phyloP scores from a whole-genome alignment of 2,329 filamentous ascomycete genomes.

The Leptographium procerum region DNA sequence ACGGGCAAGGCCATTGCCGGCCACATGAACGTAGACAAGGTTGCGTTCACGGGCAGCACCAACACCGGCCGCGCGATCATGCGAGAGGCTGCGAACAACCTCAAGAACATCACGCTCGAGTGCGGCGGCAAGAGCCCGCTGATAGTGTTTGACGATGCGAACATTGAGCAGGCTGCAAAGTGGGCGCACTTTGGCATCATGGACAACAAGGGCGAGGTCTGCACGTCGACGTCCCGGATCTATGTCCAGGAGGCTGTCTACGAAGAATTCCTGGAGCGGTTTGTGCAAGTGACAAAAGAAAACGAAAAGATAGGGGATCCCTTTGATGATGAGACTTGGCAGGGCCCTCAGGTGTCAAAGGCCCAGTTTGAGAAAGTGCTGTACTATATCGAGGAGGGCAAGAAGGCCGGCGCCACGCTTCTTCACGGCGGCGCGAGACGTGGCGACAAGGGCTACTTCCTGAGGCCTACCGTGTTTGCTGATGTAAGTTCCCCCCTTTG shows the following conservation, averaged over 20 bases:
- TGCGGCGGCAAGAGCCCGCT: constrained; percentile 61
- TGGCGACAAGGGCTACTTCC: neutral
- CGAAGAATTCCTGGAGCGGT: neutral
- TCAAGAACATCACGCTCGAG: constrained; percentile 61
- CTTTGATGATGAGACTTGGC: neutral
- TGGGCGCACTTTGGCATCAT: constrained; percentile 25
- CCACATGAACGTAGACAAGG: constrained; percentile 40
- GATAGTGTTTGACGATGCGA: constrained; percentile 57
- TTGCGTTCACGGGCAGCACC: constrained; percentile 70
- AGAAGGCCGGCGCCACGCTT: neutral
- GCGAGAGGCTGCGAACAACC: constrained; percentile 46
- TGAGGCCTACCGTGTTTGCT: neutral
- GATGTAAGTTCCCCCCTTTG: constrained; percentile 6
- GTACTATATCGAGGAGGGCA: neutral
- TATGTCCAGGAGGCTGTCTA: constrained; percentile 48
- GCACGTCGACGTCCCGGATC: constrained; percentile 52
- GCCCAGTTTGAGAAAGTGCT: neutral
- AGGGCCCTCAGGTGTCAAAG: neutral
- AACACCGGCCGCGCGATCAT: constrained; percentile 57
- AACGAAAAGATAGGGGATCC: neutral
- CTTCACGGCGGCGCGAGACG: neutral
- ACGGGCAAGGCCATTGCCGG: constrained; percentile 30
- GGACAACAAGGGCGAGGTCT: constrained; percentile 44
- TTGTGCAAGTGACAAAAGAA: no score
- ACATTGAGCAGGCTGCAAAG: constrained; percentile 49